Evolutionary conservation across 2,329 filamentous ascomycete species (phyloP).

Genomic region (Fusarium gaditjirri): DNA sequence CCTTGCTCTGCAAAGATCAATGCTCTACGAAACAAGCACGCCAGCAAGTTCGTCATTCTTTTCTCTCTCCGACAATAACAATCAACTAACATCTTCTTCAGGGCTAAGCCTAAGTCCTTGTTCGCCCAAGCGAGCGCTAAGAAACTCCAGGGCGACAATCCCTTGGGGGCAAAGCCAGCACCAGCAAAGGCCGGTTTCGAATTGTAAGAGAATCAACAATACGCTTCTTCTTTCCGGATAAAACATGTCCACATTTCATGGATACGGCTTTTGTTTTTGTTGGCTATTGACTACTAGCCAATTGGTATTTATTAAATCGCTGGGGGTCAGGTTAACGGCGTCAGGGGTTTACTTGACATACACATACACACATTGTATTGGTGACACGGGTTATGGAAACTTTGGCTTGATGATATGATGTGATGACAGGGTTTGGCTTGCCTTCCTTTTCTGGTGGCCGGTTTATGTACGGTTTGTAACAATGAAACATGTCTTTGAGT

Average conservation of each 20-base stretch:
- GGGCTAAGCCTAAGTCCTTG: constrained; percentile 74
- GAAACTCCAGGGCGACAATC: constrained; percentile 64
- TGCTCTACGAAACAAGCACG: constrained; percentile 82
- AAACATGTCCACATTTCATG: constrained; percentile 17
- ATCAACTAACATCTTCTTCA: constrained; percentile 48
- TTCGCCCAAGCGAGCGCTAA: constrained; percentile 74
- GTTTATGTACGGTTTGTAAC: constrained; percentile 36
- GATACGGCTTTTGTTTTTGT: constrained; percentile 27
- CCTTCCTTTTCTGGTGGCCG: constrained; percentile 31
- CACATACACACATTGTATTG: constrained; percentile 21
- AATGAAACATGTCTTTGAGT: constrained; percentile 27
- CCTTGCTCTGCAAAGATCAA: constrained; percentile 86
- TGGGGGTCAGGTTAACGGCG: constrained; percentile 37
- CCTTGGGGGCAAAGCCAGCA: constrained; percentile 52
- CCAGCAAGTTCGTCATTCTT: constrained; percentile 71
- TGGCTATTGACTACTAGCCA: constrained; percentile 9
- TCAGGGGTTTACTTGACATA: constrained; percentile 37
- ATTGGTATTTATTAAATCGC: constrained; percentile 22
- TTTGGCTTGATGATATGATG: constrained; percentile 46
- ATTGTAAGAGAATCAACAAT: constrained; percentile 17
- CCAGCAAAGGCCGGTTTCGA: constrained; percentile 42
- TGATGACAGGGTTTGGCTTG: constrained; percentile 39
- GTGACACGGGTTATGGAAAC: constrained; percentile 35
- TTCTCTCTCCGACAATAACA: neutral
- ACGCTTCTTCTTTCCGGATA: constrained; percentile 22